Conservation (phyloP, 192 early-diverging fungal species). For the Coemansia sp. region DNA sequence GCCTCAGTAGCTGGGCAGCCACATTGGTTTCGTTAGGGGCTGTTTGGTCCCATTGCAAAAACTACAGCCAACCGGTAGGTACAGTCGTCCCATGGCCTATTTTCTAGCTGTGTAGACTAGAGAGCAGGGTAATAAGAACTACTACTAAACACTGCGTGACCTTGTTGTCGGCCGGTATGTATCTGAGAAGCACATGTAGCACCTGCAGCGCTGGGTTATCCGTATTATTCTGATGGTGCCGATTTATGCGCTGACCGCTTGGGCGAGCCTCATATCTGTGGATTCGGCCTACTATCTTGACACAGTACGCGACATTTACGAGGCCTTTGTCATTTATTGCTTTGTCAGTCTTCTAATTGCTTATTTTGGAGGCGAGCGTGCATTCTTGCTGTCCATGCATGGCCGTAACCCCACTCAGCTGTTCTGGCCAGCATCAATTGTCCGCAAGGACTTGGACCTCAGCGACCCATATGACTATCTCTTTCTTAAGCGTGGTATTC, state of each 20-base stretch:
- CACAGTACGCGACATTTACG: constrained; percentile 89
- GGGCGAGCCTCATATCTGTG: constrained; percentile 72
- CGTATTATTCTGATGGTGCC: constrained; percentile 76
- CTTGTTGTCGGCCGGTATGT: not conserved
- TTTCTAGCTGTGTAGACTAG: not conserved
- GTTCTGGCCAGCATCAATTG: constrained; percentile 78
- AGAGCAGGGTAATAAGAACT: not conserved
- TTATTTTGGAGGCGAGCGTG: constrained; percentile 88
- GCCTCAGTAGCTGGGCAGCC: constrained; percentile 46
- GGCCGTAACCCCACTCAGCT: constrained; percentile 75
- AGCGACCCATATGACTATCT: constrained; percentile 86
- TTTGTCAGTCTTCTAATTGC: constrained; percentile 88
- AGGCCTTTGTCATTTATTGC: constrained; percentile 95
- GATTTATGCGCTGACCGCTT: constrained; percentile 84
- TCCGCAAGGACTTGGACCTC: constrained; percentile 74
- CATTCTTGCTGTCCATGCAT: constrained; percentile 77
- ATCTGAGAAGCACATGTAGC: constrained; percentile 33
- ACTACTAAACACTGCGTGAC: not conserved
- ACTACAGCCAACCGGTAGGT: constrained; percentile 53
- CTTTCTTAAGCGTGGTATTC: constrained; percentile 84
- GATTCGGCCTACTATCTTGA: constrained; percentile 82
- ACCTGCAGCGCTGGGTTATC: constrained; percentile 68
- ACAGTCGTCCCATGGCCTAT: not conserved
- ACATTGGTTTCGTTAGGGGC: constrained; percentile 49
- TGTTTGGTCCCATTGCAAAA: constrained; percentile 56